Conservation (phyloP, 352 stramenopile genomes). For the Phytophthora quininea region DNA sequence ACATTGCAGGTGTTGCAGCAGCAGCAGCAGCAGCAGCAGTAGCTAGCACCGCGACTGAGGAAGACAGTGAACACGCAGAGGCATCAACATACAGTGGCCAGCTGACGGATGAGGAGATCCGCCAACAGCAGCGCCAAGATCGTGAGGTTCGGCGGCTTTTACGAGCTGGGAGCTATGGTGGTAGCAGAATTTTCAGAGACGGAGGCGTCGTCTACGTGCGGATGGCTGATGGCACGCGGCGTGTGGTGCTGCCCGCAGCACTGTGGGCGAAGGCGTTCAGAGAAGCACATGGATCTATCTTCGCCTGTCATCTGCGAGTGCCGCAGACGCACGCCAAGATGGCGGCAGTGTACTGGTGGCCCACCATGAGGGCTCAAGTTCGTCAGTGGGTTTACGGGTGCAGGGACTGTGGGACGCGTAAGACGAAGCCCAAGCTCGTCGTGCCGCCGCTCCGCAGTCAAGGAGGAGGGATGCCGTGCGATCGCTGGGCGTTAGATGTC, state of each 20-base stretch:
- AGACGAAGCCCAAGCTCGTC: conserved; percentile 6
- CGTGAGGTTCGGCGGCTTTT: neutral
- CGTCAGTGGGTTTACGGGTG: conserved; percentile 13
- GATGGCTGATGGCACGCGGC: neutral
- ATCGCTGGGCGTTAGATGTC: conserved; percentile 22
- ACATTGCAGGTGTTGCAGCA: too few relatives aligned
- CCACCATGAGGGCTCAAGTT: conserved; percentile 1
- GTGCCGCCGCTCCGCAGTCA: conserved; percentile 21
- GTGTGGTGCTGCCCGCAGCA: neutral
- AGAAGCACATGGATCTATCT: conserved; percentile 3
- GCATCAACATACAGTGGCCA: neutral
- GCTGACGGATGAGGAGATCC: neutral
- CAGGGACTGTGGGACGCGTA: conserved; percentile 22
- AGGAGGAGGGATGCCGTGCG: neutral
- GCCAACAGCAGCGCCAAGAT: neutral
- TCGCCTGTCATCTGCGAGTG: conserved; percentile 3
- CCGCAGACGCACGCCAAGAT: conserved; percentile 3
- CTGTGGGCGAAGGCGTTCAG: conserved; percentile 2
- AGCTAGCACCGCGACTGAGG: neutral
- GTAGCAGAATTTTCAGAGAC: too few relatives aligned
- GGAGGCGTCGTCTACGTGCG: neutral
- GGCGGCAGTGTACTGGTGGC: conserved; percentile 2
- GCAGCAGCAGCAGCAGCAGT: too few relatives aligned
- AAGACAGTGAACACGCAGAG: too few relatives aligned
- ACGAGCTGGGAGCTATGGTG: neutral